Percentiles rank a stretch among this genome's conserved stretches.
phyloP scores from a whole-genome alignment of 257 asterid genomes.

The Solanum infundibuliforme region DNA sequence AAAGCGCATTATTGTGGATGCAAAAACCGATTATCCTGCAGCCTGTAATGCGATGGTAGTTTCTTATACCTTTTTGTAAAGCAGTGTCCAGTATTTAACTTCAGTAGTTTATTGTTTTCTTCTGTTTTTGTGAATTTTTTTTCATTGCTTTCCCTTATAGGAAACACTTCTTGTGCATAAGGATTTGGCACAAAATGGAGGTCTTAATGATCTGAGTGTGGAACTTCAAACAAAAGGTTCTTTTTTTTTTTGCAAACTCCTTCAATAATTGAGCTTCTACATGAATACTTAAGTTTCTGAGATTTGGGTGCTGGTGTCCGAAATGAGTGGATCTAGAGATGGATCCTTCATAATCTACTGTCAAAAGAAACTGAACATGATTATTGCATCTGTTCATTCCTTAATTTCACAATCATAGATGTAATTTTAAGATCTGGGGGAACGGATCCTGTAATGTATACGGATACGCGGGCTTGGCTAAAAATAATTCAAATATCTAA shows the following conservation, averaged over 20 bases:
- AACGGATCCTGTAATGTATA: not conserved
- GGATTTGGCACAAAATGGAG: slow-evolving; percentile 37
- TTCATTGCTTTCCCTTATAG: slow-evolving; percentile 16
- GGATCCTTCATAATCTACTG: not conserved
- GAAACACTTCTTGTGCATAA: slow-evolving; percentile 75
- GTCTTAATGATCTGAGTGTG: slow-evolving; percentile 38
- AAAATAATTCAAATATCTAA: too few relatives aligned
- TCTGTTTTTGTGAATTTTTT: not conserved
- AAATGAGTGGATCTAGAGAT: not conserved
- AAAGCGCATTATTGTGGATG: slow-evolving; percentile 43
- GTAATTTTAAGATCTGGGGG: not conserved
- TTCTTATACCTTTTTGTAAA: not conserved
- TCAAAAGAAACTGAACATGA: not conserved
- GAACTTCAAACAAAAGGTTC: slow-evolving; percentile 63
- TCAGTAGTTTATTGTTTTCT: not conserved
- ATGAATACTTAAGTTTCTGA: not conserved
- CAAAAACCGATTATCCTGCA: slow-evolving; percentile 80
- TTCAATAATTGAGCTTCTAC: not conserved
- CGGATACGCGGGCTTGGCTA: not conserved
- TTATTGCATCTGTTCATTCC: not conserved
- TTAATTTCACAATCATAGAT: not conserved
- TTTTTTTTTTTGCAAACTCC: not conserved
- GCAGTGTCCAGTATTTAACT: not conserved
- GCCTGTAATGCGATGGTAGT: slow-evolving; percentile 85
- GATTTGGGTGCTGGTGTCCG: not conserved